Conservation (phyloP, 768 basidiomycete species). For the Strobilomyces confusus region DNA sequence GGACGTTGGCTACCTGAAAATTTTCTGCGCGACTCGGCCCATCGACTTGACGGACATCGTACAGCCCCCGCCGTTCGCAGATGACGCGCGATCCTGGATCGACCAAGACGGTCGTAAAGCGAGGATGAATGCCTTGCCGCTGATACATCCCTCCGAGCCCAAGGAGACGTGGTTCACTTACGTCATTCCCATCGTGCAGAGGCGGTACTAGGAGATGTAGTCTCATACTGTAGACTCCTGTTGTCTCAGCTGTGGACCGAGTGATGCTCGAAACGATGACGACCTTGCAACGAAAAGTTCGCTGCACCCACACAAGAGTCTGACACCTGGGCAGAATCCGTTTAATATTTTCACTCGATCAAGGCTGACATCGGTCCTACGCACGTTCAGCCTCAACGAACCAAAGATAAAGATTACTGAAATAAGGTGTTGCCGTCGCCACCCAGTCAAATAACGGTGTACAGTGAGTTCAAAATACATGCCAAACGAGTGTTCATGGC, state of each 20-base stretch:
- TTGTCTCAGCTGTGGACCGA: not conserved
- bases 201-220: not conserved
- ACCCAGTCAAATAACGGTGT: no score
- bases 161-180: not conserved
- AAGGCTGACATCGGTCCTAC: no score
- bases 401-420: no score
- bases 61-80: constrained; percentile 33
- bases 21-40: constrained; percentile 38
- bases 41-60: constrained; percentile 33
- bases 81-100: not conserved
- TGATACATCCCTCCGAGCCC: not conserved
- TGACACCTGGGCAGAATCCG: no score
- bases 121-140: not conserved
- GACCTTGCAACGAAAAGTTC: no score
- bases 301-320: no score
- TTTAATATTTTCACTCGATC: no score
- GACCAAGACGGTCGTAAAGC: not conserved
- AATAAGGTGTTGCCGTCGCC: no score
- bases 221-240: not conserved
- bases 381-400: no score
- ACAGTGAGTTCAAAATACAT: no score
- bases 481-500: no score
- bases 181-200: not conserved
- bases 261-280: no score
- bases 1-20: constrained; percentile 42